These are phyloP conservation scores for Boletus vinaceobasis DNA, from an alignment of 768 basidiomycete species.

Conservation along the genomic window DNA sequence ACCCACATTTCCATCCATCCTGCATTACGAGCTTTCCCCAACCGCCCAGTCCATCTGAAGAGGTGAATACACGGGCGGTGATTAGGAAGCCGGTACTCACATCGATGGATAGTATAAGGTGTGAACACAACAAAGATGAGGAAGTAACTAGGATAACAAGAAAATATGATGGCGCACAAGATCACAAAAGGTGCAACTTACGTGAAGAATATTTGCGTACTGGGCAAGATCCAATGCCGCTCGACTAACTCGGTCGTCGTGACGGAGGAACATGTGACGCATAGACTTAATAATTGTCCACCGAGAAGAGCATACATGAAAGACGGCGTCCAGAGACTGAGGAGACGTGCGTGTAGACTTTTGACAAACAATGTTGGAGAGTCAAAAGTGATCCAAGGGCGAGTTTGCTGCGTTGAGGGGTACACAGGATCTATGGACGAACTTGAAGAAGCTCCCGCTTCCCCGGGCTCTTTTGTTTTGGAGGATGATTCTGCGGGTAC, in stretches of 20 bases:
- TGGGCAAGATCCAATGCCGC: conserved; percentile 67
- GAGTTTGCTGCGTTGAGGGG: conserved; percentile 1
- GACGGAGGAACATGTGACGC: conserved; percentile 37
- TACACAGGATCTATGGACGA: neutral
- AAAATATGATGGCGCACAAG: neutral
- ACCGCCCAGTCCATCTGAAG: conserved; percentile 70
- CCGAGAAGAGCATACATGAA: conserved; percentile 27
- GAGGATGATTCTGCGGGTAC: conserved; percentile 3
- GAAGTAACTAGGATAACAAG: conserved; percentile 54
- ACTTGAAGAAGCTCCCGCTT: neutral
- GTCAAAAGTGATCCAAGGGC: conserved; percentile 17
- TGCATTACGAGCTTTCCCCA: conserved; percentile 67
- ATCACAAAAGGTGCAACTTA: conserved; percentile 34
- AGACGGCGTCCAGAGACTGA: conserved; percentile 29
- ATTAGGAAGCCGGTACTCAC: conserved; percentile 39
- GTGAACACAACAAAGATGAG: conserved; percentile 70
- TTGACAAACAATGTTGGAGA: conserved; percentile 17
- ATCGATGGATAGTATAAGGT: conserved; percentile 86
- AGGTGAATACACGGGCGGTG: neutral
- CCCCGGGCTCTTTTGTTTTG: neutral
- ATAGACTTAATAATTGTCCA: conserved; percentile 25
- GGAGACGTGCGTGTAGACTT: conserved; percentile 19
- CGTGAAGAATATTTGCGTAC: conserved; percentile 81
- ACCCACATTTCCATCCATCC: conserved; percentile 89
- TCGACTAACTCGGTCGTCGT: conserved; percentile 70